Conservation (phyloP, 169 alveolate genomes). For the Plasmodium adleri region DNA sequence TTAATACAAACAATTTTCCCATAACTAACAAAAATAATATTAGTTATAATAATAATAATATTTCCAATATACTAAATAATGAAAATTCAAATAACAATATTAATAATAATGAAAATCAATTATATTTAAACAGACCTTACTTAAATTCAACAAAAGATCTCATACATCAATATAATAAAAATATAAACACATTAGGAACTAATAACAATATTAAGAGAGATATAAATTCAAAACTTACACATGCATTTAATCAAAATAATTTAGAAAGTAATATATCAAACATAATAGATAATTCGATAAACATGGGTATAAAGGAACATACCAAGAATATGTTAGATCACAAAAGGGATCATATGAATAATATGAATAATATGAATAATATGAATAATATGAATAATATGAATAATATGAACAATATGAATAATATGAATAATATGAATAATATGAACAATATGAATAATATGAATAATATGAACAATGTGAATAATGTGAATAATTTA, state of each 20-base stretch:
- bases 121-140: constrained; percentile 20
- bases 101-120: neutral
- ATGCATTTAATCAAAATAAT: constrained; percentile 10
- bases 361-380: neutral
- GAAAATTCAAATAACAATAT: constrained; percentile 17
- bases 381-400: too few relatives aligned
- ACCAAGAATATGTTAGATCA: neutral
- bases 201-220: constrained; percentile 10
- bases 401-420: too few relatives aligned
- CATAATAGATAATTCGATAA: constrained; percentile 14
- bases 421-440: too few relatives aligned
- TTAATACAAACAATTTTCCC: constrained; percentile 17
- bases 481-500: too few relatives aligned
- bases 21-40: constrained; percentile 6
- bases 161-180: constrained; percentile 4
- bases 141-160: constrained; percentile 5
- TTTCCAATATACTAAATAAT: neutral
- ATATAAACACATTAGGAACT: constrained; percentile 19
- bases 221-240: neutral
- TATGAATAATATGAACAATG: too few relatives aligned
- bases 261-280: constrained; percentile 10
- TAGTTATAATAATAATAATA: constrained; percentile 13
- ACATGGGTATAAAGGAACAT: neutral
- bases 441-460: too few relatives aligned
- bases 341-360: neutral